Evolutionary conservation across 2,329 filamentous ascomycete species (phyloP).

Genomic region (Chaetomium sp.): DNA sequence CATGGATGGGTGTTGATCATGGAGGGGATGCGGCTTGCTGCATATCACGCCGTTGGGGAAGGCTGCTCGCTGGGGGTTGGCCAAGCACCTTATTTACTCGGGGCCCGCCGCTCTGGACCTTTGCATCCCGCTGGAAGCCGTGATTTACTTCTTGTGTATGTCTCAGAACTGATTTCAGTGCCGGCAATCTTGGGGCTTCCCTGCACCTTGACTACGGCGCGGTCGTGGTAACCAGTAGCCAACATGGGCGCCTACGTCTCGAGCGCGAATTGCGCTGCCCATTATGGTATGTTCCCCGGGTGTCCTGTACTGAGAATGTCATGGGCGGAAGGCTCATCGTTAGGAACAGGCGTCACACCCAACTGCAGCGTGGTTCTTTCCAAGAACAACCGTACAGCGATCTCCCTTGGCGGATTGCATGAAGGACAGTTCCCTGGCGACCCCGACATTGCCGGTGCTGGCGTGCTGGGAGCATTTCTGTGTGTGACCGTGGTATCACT

Average conservation of each 20-base stretch:
- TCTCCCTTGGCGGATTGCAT: slow-evolving; percentile 4
- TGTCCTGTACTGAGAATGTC: background rate
- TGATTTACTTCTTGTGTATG: no score
- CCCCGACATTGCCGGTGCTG: slow-evolving; percentile 21
- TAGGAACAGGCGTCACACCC: background rate
- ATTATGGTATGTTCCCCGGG: slow-evolving; percentile 5
- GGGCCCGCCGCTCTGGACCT: no score
- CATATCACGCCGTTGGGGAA: no score
- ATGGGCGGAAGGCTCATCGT: background rate
- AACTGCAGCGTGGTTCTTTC: slow-evolving; percentile 11
- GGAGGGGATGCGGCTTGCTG: no score
- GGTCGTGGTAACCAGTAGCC: no score
- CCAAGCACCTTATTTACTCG: no score
- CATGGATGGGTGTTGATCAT: no score
- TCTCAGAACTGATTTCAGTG: no score
- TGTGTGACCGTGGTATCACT: slow-evolving; percentile 15
- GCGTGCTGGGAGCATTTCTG: slow-evolving; percentile 21
- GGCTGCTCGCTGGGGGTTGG: no score
- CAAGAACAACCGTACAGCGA: background rate
- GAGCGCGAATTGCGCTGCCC: slow-evolving; percentile 7
- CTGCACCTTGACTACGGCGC: no score
- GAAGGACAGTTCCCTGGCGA: slow-evolving; percentile 14
- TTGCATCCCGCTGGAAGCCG: no score
- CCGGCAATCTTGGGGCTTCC: no score
- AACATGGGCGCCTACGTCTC: slow-evolving; percentile 20